A percentile compares a stretch with the other conserved stretches of the same genome.
phyloP scores from a whole-genome alignment of 2,329 filamentous ascomycete species.

The Xylogone sp. region DNA sequence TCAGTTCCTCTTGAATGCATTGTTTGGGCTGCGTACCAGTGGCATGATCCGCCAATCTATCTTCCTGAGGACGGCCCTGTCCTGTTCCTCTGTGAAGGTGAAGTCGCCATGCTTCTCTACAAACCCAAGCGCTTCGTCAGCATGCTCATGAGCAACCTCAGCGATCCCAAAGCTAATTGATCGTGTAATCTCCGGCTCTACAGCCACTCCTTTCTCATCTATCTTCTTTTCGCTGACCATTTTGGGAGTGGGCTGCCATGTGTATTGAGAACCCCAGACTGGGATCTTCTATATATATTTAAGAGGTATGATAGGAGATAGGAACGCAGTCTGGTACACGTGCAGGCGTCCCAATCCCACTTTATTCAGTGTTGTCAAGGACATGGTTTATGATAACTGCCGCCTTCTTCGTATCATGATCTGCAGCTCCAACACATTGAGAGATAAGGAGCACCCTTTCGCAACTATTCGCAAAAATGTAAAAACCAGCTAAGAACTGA shows the following conservation, averaged over 20 bases:
- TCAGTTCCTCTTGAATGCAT: neutral
- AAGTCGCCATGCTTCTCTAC: conserved; percentile 12
- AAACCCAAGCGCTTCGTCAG: conserved; percentile 13
- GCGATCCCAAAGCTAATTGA: neutral
- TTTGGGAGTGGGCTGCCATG: neutral
- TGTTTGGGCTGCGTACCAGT: neutral
- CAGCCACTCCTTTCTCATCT: neutral
- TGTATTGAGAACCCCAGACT: neutral
- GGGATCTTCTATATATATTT: neutral
- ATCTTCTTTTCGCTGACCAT: neutral
- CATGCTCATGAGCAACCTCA: neutral
- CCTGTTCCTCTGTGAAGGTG: conserved; percentile 15
- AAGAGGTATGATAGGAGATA: too few relatives aligned
- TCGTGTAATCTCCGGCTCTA: neutral
- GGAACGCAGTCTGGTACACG: neutral
- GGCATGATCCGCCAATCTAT: conserved; percentile 48
- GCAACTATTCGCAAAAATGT: neutral
- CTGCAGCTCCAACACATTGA: neutral
- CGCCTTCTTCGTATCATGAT: neutral
- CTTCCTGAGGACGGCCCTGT: conserved; percentile 19
- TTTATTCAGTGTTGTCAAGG: neutral
- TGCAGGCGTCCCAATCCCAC: neutral
- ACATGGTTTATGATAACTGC: neutral
- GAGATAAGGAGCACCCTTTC: neutral
- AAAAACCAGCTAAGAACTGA: neutral